Evolutionary conservation across 805 yeast species (phyloP).

Genomic region (Ogataea allantospora): DNA sequence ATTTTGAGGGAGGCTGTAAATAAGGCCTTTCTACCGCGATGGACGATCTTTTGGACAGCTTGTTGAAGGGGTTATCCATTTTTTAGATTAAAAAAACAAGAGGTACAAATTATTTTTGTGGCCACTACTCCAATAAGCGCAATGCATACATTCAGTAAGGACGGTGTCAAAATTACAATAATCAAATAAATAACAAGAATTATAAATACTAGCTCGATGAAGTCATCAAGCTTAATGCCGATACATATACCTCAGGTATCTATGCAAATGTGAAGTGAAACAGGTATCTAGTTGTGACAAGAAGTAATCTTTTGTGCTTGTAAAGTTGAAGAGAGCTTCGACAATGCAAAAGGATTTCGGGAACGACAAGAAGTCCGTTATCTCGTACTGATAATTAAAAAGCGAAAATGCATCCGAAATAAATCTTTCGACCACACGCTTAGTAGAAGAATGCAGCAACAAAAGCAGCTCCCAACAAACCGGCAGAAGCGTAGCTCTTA

Average conservation of each 20-base stretch:
- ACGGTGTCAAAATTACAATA: neutral
- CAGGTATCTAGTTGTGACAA: slow-evolving; percentile 14
- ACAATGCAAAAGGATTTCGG: neutral
- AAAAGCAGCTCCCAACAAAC: slow-evolving; percentile 26
- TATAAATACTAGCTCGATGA: slow-evolving; percentile 11
- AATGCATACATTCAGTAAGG: neutral
- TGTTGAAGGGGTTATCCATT: slow-evolving; percentile 13
- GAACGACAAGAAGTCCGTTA: neutral
- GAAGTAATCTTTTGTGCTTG: neutral
- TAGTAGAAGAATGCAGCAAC: slow-evolving; percentile 26
- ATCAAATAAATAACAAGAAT: slow-evolving; percentile 1
- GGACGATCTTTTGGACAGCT: slow-evolving; percentile 27
- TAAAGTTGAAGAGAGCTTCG: slow-evolving; percentile 2
- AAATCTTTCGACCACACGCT: neutral
- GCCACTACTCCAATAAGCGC: neutral
- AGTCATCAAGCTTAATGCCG: slow-evolving; percentile 17
- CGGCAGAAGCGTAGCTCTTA: slow-evolving; percentile 25
- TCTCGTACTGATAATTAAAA: neutral
- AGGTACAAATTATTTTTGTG: neutral
- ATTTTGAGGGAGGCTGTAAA: slow-evolving; percentile 12
- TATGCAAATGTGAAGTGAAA: slow-evolving; percentile 13
- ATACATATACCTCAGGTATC: slow-evolving; percentile 16
- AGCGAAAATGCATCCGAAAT: slow-evolving; percentile 5
- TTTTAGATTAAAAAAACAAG: neutral
- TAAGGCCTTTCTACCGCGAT: slow-evolving; percentile 31